phyloP scores from a whole-genome alignment of 495 filamentous ascomycete genomes.

The Hypoxylon rickii region DNA sequence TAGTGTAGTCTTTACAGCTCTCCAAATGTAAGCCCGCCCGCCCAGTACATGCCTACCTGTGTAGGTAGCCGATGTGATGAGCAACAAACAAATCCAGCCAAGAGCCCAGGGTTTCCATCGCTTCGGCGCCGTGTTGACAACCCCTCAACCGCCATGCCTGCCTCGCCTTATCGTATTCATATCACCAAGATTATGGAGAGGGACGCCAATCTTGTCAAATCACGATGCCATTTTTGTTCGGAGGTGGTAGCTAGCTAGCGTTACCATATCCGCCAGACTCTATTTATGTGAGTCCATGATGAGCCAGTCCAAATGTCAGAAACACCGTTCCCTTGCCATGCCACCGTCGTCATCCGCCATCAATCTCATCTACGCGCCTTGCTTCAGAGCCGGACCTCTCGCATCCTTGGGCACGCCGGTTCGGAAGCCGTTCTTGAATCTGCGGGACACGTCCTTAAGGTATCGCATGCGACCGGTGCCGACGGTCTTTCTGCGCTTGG shows the following conservation, averaged over 20 bases:
- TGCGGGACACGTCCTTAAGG: conserved; percentile 85
- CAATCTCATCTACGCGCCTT: conserved; percentile 30
- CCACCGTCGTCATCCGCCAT: conserved; percentile 36
- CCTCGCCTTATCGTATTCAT: background rate
- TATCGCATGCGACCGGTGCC: conserved; percentile 92
- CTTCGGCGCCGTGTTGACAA: no score
- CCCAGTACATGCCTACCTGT: no score
- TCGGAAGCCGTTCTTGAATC: conserved; percentile 97
- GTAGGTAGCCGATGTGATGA: no score
- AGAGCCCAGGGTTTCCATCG: no score
- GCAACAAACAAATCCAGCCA: no score
- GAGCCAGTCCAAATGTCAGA: conserved; percentile 43
- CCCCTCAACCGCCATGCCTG: background rate
- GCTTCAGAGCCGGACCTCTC: conserved; percentile 59
- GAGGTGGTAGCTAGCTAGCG: conserved; percentile 27
- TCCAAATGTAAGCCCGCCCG: background rate
- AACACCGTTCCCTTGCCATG: conserved; percentile 43
- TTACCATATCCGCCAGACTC: conserved; percentile 34
- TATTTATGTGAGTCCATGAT: conserved; percentile 32
- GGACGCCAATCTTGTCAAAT: conserved; percentile 32
- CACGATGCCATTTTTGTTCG: conserved; percentile 40
- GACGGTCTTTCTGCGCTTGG: conserved; percentile 98
- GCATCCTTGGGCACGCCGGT: conserved; percentile 84
- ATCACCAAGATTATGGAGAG: background rate
- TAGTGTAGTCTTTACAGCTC: background rate